These are phyloP conservation scores for Priceomyces melissophilus DNA, from an alignment of 805 yeast species.

Conservation along the genomic window DNA sequence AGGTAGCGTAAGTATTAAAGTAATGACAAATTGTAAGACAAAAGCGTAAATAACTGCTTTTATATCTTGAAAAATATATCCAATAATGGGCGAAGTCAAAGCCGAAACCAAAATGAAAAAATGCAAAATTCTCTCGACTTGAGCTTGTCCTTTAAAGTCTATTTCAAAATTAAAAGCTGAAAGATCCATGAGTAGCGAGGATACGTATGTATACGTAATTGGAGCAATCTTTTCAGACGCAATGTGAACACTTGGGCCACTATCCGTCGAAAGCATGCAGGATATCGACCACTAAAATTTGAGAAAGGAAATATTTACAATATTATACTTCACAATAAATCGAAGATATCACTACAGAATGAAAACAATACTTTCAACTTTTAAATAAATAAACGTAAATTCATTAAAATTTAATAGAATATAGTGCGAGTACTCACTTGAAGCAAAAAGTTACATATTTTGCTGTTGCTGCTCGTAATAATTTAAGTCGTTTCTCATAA, in stretches of 20 bases:
- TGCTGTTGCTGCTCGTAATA: slow-evolving; percentile 21
- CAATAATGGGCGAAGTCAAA: slow-evolving; percentile 42
- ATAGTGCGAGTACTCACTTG: neutral
- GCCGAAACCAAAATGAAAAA: slow-evolving; percentile 26
- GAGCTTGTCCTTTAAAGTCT: slow-evolving; percentile 54
- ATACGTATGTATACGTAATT: too few relatives aligned
- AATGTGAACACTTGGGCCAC: too few relatives aligned
- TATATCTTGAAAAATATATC: slow-evolving; percentile 47
- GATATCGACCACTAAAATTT: too few relatives aligned
- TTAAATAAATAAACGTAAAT: slow-evolving; percentile 4
- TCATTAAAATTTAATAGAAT: slow-evolving; percentile 3
- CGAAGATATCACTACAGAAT: too few relatives aligned
- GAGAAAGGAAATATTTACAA: too few relatives aligned
- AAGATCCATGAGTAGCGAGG: slow-evolving; percentile 7
- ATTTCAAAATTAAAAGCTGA: slow-evolving; percentile 31
- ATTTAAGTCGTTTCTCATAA: slow-evolving; percentile 34
- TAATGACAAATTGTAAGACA: slow-evolving; percentile 28
- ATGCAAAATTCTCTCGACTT: slow-evolving; percentile 30
- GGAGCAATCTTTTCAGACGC: too few relatives aligned
- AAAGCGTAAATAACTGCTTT: slow-evolving; percentile 35
- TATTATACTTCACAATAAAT: too few relatives aligned
- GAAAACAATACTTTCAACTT: too few relatives aligned
- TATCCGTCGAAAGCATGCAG: too few relatives aligned
- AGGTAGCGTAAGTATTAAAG: slow-evolving; percentile 43
- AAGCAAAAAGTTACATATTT: slow-evolving; percentile 3